A percentile compares a stretch with the other conserved stretches of the same genome.
These are phyloP conservation scores for Linum tenue DNA, from an alignment of 345 rosid genomes.

Conservation along the genomic window DNA sequence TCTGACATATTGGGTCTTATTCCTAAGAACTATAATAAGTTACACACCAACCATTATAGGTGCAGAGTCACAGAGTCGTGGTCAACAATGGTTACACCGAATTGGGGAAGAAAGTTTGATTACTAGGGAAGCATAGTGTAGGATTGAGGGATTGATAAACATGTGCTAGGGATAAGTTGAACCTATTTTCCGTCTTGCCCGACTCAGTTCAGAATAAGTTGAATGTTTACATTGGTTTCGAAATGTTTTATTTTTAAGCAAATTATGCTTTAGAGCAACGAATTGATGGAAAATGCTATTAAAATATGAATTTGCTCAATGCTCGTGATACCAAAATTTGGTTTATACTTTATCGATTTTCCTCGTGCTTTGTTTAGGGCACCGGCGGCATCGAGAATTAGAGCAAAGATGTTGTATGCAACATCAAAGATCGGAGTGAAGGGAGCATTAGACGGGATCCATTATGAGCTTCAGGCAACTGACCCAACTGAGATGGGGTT, in stretches of 20 bases:
- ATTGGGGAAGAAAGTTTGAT: not conserved
- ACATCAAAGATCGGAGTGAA: constrained; percentile 82
- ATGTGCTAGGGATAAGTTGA: not conserved
- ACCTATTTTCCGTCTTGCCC: not conserved
- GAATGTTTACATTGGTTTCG: no score
- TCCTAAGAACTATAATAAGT: no score
- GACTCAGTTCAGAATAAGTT: no score
- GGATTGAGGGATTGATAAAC: not conserved
- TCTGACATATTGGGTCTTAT: no score
- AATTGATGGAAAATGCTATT: no score
- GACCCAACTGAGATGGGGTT: constrained; percentile 96
- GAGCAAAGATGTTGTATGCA: constrained; percentile 83
- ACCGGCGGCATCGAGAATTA: constrained; percentile 74
- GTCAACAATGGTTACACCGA: not conserved
- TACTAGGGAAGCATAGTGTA: constrained; percentile 5
- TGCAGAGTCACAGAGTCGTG: not conserved
- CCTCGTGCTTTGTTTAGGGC: constrained; percentile 36
- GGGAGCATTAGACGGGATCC: constrained; percentile 81
- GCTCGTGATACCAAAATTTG: no score
- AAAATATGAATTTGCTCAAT: no score
- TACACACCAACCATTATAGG: not conserved
- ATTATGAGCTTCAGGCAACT: constrained; percentile 90
- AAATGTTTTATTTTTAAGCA: no score
- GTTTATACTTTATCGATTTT: not conserved
- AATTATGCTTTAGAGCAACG: no score